Evolutionary conservation across 169 alveolate genomes (phyloP), one percentile per base, ranked within the genome.

Genomic region (Plasmodium ovale): DNA sequence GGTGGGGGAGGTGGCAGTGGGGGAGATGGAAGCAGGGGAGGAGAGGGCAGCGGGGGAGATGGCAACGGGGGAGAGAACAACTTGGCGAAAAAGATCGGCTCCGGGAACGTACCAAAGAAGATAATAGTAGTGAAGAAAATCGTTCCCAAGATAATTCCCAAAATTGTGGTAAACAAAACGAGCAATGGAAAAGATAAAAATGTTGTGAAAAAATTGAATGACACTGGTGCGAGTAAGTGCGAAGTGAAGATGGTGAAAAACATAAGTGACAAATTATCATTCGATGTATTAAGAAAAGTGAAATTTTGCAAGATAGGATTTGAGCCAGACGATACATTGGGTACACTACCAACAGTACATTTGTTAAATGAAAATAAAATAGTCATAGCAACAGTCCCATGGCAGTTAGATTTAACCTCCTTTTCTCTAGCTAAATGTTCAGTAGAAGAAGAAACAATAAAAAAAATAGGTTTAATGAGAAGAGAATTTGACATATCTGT

Each of bases 371-470:
- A 49, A 31, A 59, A 79, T 51, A 79, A 79, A 64, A 33, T 4
- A 1, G 35, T 79, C 0, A 14, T 79, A 47, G 89, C 89, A 21
- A 79, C 65, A 25, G 89, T 79, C 3, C 89, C 89, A 31, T 79
- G 89, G 89, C 89, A 79, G 19, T 49, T 79, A 49, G 89, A 79
- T 56, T 37, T 79, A 65, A 65, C 89, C 10, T 79, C 89, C 6
- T 79, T 79, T 9, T 49, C 89, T 10, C 53, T 79, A 56, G 89
- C 67, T 91, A 93, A 65, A 87, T 93, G 87, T 27, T 88, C 72
- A 69, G 59, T 44, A 58, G 91, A 82, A 67, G 89, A 74, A 72
- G 92, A 53, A 35, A 62, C 71, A 39, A 58, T 82, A 33, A 67
- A 67, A 35, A 62, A 82, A 72, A 44, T 74, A 56, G 94, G 87